Conservation (phyloP, 2,329 filamentous ascomycete species). For the Pseudogymnoascus sp. region DNA sequence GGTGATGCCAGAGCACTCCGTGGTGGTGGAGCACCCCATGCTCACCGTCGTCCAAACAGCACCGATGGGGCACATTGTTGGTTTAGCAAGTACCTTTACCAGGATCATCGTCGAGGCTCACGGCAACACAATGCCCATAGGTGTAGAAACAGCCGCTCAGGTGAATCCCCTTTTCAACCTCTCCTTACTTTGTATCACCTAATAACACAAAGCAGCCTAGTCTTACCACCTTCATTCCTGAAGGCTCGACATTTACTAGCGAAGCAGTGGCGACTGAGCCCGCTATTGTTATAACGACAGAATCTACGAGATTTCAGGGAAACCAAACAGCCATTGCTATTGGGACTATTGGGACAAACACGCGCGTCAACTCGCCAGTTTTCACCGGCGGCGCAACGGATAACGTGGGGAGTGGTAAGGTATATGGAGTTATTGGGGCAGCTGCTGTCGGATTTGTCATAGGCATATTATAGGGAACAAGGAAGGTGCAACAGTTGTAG, state of each 20-base stretch:
- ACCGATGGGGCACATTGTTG: background rate
- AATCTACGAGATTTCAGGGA: background rate
- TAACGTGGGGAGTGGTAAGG: background rate
- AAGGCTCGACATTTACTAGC: background rate
- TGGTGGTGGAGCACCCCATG: background rate
- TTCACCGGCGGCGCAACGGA: background rate
- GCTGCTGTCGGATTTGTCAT: background rate
- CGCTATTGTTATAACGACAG: background rate
- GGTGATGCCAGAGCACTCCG: background rate
- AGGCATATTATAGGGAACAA: background rate
- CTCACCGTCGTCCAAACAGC: background rate
- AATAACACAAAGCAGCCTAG: background rate
- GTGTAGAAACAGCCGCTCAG: background rate
- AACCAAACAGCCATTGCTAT: background rate
- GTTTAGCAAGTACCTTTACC: slow-evolving; percentile 5
- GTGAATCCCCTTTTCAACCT: background rate
- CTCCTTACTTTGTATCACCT: background rate
- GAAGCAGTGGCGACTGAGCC: background rate
- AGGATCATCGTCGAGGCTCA: background rate
- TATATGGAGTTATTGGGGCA: background rate
- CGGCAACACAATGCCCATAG: background rate
- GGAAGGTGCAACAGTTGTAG: background rate
- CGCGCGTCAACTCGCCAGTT: background rate
- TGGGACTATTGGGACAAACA: background rate
- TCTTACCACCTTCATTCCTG: background rate